Conservation (phyloP, 225 moss, liverwort and hornwort genomes). For the Takakia lepidozioides region DNA sequence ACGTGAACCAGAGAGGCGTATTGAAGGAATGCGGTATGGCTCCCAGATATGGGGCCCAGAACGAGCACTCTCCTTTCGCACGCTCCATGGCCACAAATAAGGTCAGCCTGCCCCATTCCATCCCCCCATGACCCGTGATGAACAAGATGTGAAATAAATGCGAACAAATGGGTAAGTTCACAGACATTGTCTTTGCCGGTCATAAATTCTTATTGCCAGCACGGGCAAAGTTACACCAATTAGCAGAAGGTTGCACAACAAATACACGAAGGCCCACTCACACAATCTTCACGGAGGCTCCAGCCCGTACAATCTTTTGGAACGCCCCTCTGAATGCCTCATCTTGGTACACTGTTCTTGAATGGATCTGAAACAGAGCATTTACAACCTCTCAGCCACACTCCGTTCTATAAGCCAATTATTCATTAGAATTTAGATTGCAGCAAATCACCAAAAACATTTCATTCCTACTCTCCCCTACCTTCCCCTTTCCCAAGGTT, state of each 20-base stretch:
- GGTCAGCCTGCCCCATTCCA: too few relatives aligned
- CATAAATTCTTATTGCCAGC: too few relatives aligned
- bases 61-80: slow-evolving; percentile 12
- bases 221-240: background rate
- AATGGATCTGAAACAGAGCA: slow-evolving; percentile 7
- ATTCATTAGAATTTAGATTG: background rate
- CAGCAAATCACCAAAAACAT: background rate
- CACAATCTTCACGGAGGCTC: slow-evolving; percentile 9
- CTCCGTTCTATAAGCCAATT: too few relatives aligned
- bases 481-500: background rate
- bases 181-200: too few relatives aligned
- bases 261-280: background rate
- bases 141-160: slow-evolving; percentile 2
- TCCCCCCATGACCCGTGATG: too few relatives aligned
- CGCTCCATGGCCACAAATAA: slow-evolving; percentile 14
- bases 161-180: background rate
- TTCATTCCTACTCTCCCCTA: background rate
- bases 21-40: slow-evolving; percentile 9
- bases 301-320: slow-evolving; percentile 6
- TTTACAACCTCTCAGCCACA: too few relatives aligned
- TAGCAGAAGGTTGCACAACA: background rate
- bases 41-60: slow-evolving; percentile 13
- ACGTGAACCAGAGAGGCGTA: slow-evolving; percentile 17
- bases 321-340: slow-evolving; percentile 1
- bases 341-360: slow-evolving; percentile 1